phyloP scores from a whole-genome alignment of 108 stramenopile genomes.

The Skeletonema marinoi region DNA sequence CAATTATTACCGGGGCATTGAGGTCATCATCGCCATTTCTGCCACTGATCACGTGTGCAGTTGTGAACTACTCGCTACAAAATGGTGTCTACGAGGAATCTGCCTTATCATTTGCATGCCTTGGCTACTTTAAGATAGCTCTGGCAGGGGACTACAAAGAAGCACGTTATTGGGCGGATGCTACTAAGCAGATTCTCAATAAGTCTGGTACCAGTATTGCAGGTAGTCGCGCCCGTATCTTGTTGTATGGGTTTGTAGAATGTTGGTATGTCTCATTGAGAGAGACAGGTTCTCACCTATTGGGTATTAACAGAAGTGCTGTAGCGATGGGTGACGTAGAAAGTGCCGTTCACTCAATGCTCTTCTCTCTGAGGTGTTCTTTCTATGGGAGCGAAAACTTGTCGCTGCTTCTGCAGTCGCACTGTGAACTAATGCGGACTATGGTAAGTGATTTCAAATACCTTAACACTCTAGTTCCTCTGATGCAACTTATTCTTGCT shows the following conservation, averaged over 20 bases:
- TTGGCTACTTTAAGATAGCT: slow-evolving; percentile 5
- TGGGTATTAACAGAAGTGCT: background rate
- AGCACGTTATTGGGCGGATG: slow-evolving; percentile 7
- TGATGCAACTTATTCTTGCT: too few species aligned
- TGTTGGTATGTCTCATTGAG: background rate
- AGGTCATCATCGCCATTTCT: background rate
- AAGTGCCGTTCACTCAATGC: slow-evolving; percentile 4
- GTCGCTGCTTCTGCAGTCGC: background rate
- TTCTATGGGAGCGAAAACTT: slow-evolving; percentile 16
- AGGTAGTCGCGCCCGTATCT: background rate
- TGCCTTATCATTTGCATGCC: background rate
- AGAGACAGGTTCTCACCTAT: background rate
- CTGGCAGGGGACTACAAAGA: slow-evolving; percentile 1
- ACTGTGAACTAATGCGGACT: background rate
- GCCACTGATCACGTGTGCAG: slow-evolving; percentile 10
- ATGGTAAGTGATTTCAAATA: background rate
- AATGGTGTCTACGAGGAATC: slow-evolving; percentile 10
- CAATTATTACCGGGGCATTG: background rate
- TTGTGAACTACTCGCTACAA: slow-evolving; percentile 9
- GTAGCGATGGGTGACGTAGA: slow-evolving; percentile 11
- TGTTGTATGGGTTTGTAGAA: background rate
- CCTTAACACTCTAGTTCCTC: too few species aligned
- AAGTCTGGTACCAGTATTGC: background rate
- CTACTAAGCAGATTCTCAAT: background rate
- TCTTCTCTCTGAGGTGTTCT: background rate